Evolutionary conservation across 805 yeast genomes (phyloP).

Genomic region (Ascoidea rubescens): DNA sequence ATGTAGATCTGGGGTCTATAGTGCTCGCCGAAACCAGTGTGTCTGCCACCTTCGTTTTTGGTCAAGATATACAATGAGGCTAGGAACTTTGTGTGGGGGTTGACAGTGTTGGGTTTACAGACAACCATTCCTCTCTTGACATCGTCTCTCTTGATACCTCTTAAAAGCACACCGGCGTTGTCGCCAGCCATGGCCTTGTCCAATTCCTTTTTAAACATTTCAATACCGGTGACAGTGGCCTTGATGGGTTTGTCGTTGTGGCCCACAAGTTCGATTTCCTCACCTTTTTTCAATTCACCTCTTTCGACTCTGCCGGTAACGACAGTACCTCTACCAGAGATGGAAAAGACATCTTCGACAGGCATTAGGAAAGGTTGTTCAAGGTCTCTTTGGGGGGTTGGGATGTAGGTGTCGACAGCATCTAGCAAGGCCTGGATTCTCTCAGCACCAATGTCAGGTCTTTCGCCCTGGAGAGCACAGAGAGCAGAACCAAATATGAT

Average conservation of each 20-base stretch:
- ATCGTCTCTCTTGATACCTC: constrained; percentile 98
- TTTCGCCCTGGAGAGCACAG: constrained; percentile 80
- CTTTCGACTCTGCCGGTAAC: constrained; percentile 99
- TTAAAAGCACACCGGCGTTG: constrained; percentile 92
- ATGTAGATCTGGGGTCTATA: constrained; percentile 97
- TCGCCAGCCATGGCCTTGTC: constrained; percentile 98
- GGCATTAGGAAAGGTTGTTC: constrained; percentile 96
- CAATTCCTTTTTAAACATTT: constrained; percentile 98
- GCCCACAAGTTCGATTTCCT: constrained; percentile 96
- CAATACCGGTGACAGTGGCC: constrained; percentile 95
- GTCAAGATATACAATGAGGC: constrained; percentile 87
- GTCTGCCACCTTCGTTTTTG: constrained; percentile 99
- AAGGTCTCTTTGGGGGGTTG: constrained; percentile 92
- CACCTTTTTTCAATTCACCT: constrained; percentile 95
- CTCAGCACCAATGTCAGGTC: constrained; percentile 85
- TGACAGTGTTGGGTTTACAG: constrained; percentile 83
- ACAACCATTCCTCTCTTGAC: constrained; percentile 95
- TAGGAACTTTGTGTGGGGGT: constrained; percentile 86
- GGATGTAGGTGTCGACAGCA: constrained; percentile 88
- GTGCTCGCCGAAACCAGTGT: constrained; percentile 91
- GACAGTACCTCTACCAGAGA: constrained; percentile 99
- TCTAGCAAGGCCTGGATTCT: constrained; percentile 74
- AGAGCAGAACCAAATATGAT: constrained; percentile 98
- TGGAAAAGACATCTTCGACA: constrained; percentile 93
- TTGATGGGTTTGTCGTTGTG: constrained; percentile 73